Evolutionary conservation across 139 green algal genomes (phyloP).

Genomic region (Volvox africanus): DNA sequence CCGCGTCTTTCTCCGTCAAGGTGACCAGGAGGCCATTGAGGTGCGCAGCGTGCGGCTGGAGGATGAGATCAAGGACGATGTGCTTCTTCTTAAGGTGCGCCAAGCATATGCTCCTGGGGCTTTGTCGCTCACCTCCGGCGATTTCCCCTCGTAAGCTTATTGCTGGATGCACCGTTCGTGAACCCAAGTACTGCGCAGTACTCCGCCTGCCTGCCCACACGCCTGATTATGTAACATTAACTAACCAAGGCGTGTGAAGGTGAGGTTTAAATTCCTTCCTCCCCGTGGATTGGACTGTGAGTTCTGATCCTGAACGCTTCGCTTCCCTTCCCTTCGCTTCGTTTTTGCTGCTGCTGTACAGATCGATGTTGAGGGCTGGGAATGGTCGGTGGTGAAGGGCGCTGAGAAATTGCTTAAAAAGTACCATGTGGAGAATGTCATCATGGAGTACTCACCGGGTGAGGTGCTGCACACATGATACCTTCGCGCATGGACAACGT

Average conservation of each 20-base stretch:
- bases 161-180: no score
- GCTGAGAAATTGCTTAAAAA: slow-evolving; percentile 30
- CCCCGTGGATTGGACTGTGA: no score
- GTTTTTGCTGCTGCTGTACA: slow-evolving; percentile 25
- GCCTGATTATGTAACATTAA: no score
- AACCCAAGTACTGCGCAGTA: no score
- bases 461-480: no score
- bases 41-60: slow-evolving; percentile 45
- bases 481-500: no score
- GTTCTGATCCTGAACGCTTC: no score
- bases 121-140: neutral
- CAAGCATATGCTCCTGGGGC: neutral
- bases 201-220: no score
- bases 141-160: no score
- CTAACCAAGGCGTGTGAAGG: no score
- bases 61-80: slow-evolving; percentile 51
- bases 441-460: slow-evolving; percentile 82
- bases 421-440: slow-evolving; percentile 63
- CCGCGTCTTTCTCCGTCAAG: neutral
- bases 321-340: neutral
- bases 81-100: slow-evolving; percentile 34
- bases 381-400: slow-evolving; percentile 60
- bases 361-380: slow-evolving; percentile 85
- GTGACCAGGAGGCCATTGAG: slow-evolving; percentile 15
- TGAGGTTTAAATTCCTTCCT: no score